Base-by-base conservation (phyloP, 1,139 yeast species). In the Maudiozyma humilis region DNA sequence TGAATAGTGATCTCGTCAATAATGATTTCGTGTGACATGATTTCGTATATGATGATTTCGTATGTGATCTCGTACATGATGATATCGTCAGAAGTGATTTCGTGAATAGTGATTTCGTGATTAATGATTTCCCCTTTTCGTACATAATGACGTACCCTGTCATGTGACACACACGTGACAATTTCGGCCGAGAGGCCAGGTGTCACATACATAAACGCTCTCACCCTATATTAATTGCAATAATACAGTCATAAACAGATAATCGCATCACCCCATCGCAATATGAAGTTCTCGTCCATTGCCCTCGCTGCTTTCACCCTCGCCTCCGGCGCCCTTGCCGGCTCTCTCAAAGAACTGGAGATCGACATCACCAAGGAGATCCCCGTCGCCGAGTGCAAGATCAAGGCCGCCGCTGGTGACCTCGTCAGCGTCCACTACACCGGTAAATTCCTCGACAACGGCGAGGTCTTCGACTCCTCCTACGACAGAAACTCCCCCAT, bases 391-490 rank as follows among this genome's bases (percentile, higher is more conserved):
- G 70, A 75, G 42, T 86, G 95, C 65, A 57, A 62, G 23, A 65
- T 72, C 47, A 75, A 71, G 59, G 74, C 91, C 30, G 62, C 71
- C 47, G 62, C 67, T 29, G 93, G 94, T 17, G 94, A 86, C 60
- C 50, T 55, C 1, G 76, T 86, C 32, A 64, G 74, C 23, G 89
- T 86, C 41, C 94, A 86, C 63, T 86, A 86, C 67, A 73, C 76
- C 31, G 96, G 95, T 25, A 68, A 65, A 41, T 71, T 86, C 47
- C 50, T 57, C 32, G 76, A 69, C 46, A 81, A 79, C 59, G 91
- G 88, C 6, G 70, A 76, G 25, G 76, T 73, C 20, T 86, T 86
- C 56, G 96, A 86, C 63, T 75, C 85, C n/a, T 83, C 93, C 5
- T 69, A 71, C 48, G 64, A 67, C 38, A 74, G 94, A 59, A 78